Evolutionary conservation across 371 early-diverging fungal species (phyloP), one percentile per base, ranked within the genome.

Genomic region (Entomophthora muscae): DNA sequence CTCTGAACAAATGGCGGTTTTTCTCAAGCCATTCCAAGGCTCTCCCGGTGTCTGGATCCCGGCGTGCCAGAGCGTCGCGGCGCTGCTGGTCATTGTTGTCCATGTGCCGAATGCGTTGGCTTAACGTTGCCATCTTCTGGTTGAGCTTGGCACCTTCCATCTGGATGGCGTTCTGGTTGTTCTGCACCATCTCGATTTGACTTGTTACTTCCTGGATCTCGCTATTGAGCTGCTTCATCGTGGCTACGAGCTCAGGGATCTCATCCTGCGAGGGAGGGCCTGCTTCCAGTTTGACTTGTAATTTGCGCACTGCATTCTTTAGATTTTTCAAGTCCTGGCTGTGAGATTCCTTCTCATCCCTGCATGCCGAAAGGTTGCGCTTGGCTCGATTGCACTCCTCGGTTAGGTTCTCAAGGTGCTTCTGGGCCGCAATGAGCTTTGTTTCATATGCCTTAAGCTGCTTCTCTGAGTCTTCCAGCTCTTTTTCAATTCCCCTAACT

Each of bases 21-120:
- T 78, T 56, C 30, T 76, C 74, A 17, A 88, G 69, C 86, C 87
- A 90, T 21, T 72, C 52, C 0, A 76, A 70, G 0, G 87, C 92
- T 1, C 73, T 66, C 17, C 70, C 71, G 0, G 84, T 76, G 61
- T 84, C 82, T 28, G 57, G 64, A 64, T 82, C 76, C 10, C 65
- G 63, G 0, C 57, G 42, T 22, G 68, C 62, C 24, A 92, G 66
- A 0, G 65, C 52, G 1, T 74, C 64, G 3, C 84, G 63, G 22
- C 84, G 75, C 32, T 71, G 72, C 42, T 73, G 60, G 12, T 67
- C 65, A 3, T 80, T 73, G 66, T 90, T 78, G 30, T 86, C 79
- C 1, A 88, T 67, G 5, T 73, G 73, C 2, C 69, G 61, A 1
- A 83, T 53, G 62, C 81, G 3, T 10, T 53, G 55, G 3, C 52